Evolutionary conservation across 2,329 filamentous ascomycete species (phyloP), one percentile per base, ranked within the genome.

Genomic region (Pyricularia sp.): DNA sequence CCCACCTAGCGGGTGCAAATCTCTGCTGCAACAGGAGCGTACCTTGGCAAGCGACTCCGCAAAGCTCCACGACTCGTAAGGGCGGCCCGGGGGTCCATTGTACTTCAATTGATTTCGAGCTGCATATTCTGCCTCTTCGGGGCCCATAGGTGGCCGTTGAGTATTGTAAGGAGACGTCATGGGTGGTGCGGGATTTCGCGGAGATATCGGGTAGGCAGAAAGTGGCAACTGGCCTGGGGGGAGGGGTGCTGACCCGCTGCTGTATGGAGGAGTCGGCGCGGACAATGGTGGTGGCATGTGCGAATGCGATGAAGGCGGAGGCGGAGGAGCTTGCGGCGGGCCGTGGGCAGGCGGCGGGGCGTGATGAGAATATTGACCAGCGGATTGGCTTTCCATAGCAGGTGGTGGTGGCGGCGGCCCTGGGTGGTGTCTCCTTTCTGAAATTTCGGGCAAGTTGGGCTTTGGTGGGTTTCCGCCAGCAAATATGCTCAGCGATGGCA

Each of bases 1-100:
- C 20, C 25, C 1, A 50, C 11, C 33, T 28, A 25, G 6, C 17
- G 17, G 20, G n/a, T 9, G 3, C n/a, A 63, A n/a, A 65, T 10
- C 10, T 36, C 30, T 20, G 7, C 6, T 14, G 9, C 64, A 33
- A 36, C 5, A n/a, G 1, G 9, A 50, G 42, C 42, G n/a, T 76
- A 86, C 85, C 74, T 82, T 80, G 69, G 80, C 79, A 4, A 88
- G 76, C 25, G 81, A 82, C 65, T 87, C 85, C 33, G 81, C 78
- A 69, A 88, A 88, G 42, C 79, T 81, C 82, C 83, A 86, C 17
- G 81, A 80, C 71, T 87, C 84, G 33, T 85, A 82, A 69, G 84
- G 82, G 64, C 83, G 79, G 69, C 81, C 81, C 1, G 84, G 74
- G 3, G 80, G 77, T 42, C 77, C 74, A 25, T 86, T 83, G 69